Base-by-base conservation (phyloP, 257 asterid species). In the Solanum sejunctum region DNA sequence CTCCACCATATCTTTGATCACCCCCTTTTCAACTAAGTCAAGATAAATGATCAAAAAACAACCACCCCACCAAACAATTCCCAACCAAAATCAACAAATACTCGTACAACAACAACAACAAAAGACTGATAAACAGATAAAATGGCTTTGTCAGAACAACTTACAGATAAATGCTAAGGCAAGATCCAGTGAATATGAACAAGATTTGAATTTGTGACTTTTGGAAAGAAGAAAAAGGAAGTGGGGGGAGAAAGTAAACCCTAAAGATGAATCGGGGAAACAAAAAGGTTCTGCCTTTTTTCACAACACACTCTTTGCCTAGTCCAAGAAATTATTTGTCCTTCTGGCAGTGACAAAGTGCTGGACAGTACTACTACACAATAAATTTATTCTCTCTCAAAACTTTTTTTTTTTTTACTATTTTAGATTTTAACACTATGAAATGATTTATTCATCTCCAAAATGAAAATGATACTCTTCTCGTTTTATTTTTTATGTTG, bases 191-290 rank as follows among this genome's bases (percentile, higher is more conserved):
- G 21, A 72, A 72, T 10, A 43, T 43, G 80, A 73, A 23, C 43
- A 75, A 75, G 82, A 49, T 75, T 49, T 73, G 13, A 73, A 73
- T 45, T 75, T 49, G 21, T 26, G 18, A 32, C 28, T 16, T 52
- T 26, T 49, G 39, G 82, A 23, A 67, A 8, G 72, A 26, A 64
- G 11, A 28, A 52, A 78, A 32, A 13, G 15, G 43, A 3, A 26
- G n/a, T 32, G 61, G 41, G 23, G 23, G 49, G 28, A 78, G 83
- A 78, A 78, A 52, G 83, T 52, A 78, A 78, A 78, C 83, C 83
- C 83, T 78, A 78, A 52, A 78, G 83, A 78, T 52, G 23, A 78
- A 52, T 78, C 41, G 83, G 83, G 64, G 49, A 78, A 78, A 78
- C 3, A 47, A 32, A 78, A 78, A 78, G 64, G 15, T 49, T 9